phyloP scores from a whole-genome alignment of 2,329 filamentous ascomycete species.

The Botrytis galanthina region DNA sequence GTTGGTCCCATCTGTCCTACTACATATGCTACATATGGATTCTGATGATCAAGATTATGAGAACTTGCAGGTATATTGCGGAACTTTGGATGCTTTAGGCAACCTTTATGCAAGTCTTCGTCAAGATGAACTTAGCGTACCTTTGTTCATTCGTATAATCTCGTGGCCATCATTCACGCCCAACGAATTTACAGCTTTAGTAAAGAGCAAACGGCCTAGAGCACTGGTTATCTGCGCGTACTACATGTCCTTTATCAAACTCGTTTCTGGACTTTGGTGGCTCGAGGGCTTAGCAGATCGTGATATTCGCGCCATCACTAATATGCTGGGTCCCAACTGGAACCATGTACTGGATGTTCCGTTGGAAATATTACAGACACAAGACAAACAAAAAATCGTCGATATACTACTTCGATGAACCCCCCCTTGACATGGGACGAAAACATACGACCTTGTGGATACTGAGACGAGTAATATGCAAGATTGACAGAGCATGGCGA shows the following conservation, averaged over 20 bases:
- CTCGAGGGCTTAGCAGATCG: conserved; percentile 26
- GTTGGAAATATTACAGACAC: conserved; percentile 16
- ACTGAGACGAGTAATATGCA: not conserved
- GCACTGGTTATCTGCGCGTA: conserved; percentile 29
- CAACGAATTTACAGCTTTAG: conserved; percentile 18
- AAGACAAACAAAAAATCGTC: conserved; percentile 28
- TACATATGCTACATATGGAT: conserved; percentile 32
- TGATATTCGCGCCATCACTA: conserved; percentile 23
- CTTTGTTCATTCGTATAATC: conserved; percentile 31
- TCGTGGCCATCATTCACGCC: conserved; percentile 31
- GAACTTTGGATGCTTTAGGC: conserved; percentile 31
- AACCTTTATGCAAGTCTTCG: conserved; percentile 33
- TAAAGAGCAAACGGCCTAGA: conserved; percentile 24
- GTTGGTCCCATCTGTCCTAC: conserved; percentile 29
- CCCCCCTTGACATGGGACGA: not conserved
- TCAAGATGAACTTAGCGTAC: conserved; percentile 28
- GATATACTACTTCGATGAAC: conserved; percentile 27
- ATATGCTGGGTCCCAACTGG: conserved; percentile 22
- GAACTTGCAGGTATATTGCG: conserved; percentile 31
- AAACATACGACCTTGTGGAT: not conserved
- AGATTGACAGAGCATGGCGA: not conserved
- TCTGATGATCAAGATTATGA: conserved; percentile 31
- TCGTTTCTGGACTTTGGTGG: conserved; percentile 29
- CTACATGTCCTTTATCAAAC: conserved; percentile 29
- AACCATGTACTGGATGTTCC: conserved; percentile 23